These are phyloP conservation scores for Brassica balearica DNA, from an alignment of 441 rosid genomes.

Conservation along the genomic window DNA sequence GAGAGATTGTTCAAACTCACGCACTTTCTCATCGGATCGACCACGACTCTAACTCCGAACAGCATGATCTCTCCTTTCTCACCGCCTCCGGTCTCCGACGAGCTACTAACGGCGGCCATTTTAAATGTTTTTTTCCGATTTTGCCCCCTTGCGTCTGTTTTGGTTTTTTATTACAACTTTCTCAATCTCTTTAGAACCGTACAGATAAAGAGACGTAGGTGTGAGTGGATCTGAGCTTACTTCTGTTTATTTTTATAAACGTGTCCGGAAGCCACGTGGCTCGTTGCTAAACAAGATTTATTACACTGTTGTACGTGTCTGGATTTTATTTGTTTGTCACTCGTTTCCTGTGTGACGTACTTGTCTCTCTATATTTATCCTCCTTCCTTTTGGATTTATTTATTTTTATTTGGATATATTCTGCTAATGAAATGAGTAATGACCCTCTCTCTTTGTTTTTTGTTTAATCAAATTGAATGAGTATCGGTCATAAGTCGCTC, in stretches of 20 bases:
- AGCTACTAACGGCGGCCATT: conserved; percentile 45
- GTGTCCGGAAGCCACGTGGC: conserved; percentile 33
- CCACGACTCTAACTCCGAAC: conserved; percentile 88
- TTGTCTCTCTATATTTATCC: conserved; percentile 25
- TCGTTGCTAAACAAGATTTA: background rate
- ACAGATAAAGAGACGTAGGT: conserved; percentile 36
- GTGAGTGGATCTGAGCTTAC: conserved; percentile 41
- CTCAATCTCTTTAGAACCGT: conserved; percentile 24
- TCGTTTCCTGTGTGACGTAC: background rate
- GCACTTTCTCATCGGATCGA: conserved; percentile 91
- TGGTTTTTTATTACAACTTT: conserved; percentile 10
- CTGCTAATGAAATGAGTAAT: background rate
- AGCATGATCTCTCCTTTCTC: conserved; percentile 75
- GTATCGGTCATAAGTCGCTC: conserved; percentile 12
- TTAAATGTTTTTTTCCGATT: background rate
- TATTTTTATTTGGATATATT: conserved; percentile 19
- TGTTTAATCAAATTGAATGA: conserved; percentile 10
- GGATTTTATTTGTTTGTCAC: background rate
- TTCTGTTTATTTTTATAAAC: conserved; percentile 28
- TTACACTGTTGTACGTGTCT: background rate
- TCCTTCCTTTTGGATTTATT: conserved; percentile 17
- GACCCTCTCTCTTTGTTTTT: background rate
- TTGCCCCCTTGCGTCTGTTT: conserved; percentile 41
- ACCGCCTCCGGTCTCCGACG: conserved; percentile 36
- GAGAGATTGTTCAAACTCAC: conserved; percentile 91